Evolutionary conservation across 768 basidiomycete species (phyloP), one percentile per base, ranked within the genome.

Genomic region (Tulasnella sp.): DNA sequence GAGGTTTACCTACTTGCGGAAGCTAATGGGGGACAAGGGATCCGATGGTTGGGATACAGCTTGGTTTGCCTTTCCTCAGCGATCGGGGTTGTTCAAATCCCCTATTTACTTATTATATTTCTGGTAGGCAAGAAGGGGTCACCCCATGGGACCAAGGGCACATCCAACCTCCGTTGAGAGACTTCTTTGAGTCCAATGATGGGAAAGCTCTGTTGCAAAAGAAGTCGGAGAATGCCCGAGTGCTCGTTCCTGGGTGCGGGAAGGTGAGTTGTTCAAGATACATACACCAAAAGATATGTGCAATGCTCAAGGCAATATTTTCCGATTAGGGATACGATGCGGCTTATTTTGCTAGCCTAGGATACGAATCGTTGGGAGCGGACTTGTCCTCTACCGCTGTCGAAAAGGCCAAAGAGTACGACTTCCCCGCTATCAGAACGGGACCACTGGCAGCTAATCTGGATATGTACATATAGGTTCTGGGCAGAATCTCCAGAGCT

Each of bases 81-180:
- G 5, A 1, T 31, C 25, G 34, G 9, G 25, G 45, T 54, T 54
- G 40, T 19, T 42, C 36, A 12, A 58, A 34, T 22, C 25, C 42
- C 31, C 25, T n/a, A 22, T 54, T 38, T 29, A 38, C 29, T 36
- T 0, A 40, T 36, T 34, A 45, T 68, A 37, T 74, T 3, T 54
- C 40, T 29, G 31, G 40, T 77, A 88, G 89, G 88, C 83, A 86
- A 79, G 79, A 81, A 0, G 83, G 84, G 0, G 74, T 88, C 0
- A 91, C 89, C 0, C 91, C 91, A 0, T 92, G 91, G 91, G 91
- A 91, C 42, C 80, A 7, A 87, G 89, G 2, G 81, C 83, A 7
- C n/a, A 79, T 84, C 3, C 90, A 91, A 78, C 89, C 88, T 7
- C 85, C 90, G 0, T 82, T 91, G 74, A 82, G 80, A 34, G 87